Conservation (phyloP, 1,139 yeast genomes). For the Kurtzmaniella natalensis region DNA sequence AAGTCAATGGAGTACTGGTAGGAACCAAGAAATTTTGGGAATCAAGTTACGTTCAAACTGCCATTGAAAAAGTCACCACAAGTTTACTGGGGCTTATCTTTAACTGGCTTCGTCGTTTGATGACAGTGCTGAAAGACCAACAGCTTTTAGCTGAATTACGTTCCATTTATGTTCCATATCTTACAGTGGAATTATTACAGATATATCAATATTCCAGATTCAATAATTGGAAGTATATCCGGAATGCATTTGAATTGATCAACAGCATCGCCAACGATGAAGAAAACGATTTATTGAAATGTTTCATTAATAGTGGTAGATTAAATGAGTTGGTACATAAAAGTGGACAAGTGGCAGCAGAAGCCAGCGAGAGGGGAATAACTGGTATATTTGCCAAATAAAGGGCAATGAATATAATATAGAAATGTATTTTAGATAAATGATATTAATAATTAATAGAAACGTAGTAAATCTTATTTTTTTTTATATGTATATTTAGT, state of each 20-base stretch:
- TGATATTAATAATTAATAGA: no score
- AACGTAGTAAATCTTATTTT: no score
- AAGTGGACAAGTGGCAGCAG: conserved; percentile 54
- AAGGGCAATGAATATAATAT: conserved; percentile 1
- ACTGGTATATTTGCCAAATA: conserved; percentile 29
- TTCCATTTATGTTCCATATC: conserved; percentile 67
- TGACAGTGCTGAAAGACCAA: conserved; percentile 26
- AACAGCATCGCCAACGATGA: conserved; percentile 43
- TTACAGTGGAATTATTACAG: conserved; percentile 59
- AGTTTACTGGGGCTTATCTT: conserved; percentile 23
- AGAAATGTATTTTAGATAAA: conserved; percentile 1
- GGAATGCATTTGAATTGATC: conserved; percentile 56
- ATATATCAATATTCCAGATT: conserved; percentile 44
- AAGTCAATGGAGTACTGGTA: conserved; percentile 12
- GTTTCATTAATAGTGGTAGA: conserved; percentile 60
- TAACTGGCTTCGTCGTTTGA: conserved; percentile 31
- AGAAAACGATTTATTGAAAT: conserved; percentile 35
- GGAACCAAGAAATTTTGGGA: conserved; percentile 18
- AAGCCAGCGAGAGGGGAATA: conserved; percentile 38
- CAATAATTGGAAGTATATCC: conserved; percentile 37
- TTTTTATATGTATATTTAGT: background rate
- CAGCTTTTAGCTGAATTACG: conserved; percentile 51
- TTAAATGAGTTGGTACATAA: conserved; percentile 56
- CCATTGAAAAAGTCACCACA: conserved; percentile 34
- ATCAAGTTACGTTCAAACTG: conserved; percentile 30